Evolutionary conservation across 192 early-diverging fungal genomes (phyloP), one percentile per base, ranked within the genome.

Genomic region (Dissophora ornata): DNA sequence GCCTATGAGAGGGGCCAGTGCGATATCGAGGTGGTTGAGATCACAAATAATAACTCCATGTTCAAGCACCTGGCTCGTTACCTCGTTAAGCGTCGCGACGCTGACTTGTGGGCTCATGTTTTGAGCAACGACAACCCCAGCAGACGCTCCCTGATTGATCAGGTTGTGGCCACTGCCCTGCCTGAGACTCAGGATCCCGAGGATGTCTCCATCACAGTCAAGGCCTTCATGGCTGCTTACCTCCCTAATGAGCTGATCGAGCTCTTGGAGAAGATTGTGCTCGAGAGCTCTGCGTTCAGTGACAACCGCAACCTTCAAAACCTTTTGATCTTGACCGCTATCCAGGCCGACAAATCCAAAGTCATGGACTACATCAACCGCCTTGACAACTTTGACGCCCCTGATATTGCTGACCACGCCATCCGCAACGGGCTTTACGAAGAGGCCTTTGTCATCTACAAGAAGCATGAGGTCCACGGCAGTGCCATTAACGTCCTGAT

Each of bases 11-110:
- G 94, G 51, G 97, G 97, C 32, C 91, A 94, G 67, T 98, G 97
- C 75, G 97, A 99, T 68, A 83, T 89, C 65, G 96, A 98, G 78
- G 82, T 99, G 49, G 87, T 99, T 66, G 87, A 92, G n/a, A 90
- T 99, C 65, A 99, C 97, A 30, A 97, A 93, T 85, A 95, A 98
- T 51, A 98, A 99, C 81, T 87, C 91, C 33, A 98, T 99, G 96
- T 99, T 98, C 83, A 99, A 99, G 84, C 97, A 97, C 78, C 97
- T 97, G 84, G 91, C 96, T 21, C 92, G 97, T 58, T 99, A 99
- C 62, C 82, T 99, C 54, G 94, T 99, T 61, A 90, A 91, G 64
- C 86, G 96, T 19, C 90, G 95, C 40, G 94, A 97, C 77, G 80
- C 85, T 22, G 83, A 84, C 29, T 81, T 99, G 52, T 99, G 97